Percentiles rank a stretch among this genome's conserved stretches.
Evolutionary conservation across 176 grass and related monocot genomes (phyloP).

Genomic region (Lolium multiflorum): DNA sequence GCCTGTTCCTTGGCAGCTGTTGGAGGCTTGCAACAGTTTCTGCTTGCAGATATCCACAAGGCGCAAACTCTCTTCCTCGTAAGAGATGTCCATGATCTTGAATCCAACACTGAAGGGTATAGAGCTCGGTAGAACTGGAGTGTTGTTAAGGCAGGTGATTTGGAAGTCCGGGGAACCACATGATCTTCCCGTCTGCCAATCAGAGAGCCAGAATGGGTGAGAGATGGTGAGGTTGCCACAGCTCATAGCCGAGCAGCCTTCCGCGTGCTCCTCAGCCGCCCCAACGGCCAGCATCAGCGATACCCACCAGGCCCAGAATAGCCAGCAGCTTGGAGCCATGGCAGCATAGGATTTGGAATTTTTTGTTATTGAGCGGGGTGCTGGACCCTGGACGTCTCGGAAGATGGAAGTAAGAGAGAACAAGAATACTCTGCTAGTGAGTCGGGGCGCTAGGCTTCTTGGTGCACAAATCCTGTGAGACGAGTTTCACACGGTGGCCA

Average conservation of each 20-base stretch:
- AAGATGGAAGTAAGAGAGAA: not conserved
- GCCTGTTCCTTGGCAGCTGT: not conserved
- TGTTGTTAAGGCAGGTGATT: not conserved
- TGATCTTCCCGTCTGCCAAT: not conserved
- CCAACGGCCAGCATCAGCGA: not conserved
- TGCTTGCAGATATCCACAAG: slow-evolving; percentile 28
- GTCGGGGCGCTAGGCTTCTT: not conserved
- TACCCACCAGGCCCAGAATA: not conserved
- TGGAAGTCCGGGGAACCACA: not conserved
- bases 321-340: not conserved
- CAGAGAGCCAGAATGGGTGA: not conserved
- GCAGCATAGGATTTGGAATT: not conserved
- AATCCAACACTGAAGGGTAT: not conserved
- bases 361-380: not conserved
- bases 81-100: not conserved
- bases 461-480: too few relatives aligned
- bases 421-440: not conserved
- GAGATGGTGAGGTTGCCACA: slow-evolving; percentile 41
- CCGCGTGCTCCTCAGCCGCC: not conserved
- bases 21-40: not conserved
- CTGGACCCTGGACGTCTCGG: too few relatives aligned
- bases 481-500: too few relatives aligned
- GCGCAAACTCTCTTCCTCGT: slow-evolving; percentile 2
- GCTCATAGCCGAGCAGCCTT: not conserved
- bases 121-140: not conserved